Conservation (phyloP, 2,329 filamentous ascomycete species). For the Rhynchosporium graminicola region DNA sequence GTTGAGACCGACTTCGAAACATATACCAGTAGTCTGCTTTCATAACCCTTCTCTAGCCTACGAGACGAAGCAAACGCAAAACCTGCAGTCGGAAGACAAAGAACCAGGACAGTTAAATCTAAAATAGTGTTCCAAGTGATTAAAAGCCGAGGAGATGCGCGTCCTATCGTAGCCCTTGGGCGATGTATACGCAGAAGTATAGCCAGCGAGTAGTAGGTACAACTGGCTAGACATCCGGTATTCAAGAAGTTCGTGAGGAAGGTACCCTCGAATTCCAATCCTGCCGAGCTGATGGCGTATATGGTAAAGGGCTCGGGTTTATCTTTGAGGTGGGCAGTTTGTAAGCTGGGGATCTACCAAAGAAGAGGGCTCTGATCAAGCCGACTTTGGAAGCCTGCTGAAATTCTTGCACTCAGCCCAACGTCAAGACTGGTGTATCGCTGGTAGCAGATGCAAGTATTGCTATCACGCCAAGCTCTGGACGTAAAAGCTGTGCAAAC, state of each 20-base stretch:
- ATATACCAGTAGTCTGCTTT: background rate
- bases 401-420: conserved; percentile 73
- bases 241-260: background rate
- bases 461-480: conserved; percentile 12
- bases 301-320: background rate
- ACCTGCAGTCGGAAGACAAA: background rate
- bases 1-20: background rate
- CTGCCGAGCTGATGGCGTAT: background rate
- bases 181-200: conserved; percentile 38
- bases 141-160: conserved; percentile 58
- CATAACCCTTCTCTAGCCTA: background rate
- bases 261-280: too few species aligned
- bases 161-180: conserved; percentile 71
- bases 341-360: conserved; percentile 71
- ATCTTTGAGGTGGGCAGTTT: conserved; percentile 45
- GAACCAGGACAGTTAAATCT: background rate
- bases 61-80: background rate
- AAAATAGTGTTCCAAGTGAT: background rate
- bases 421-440: conserved; percentile 16
- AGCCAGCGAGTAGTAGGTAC: background rate
- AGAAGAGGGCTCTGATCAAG: conserved; percentile 69
- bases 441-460: conserved; percentile 37
- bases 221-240: background rate
- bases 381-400: conserved; percentile 79
- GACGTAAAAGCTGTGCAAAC: background rate